Conservation (phyloP, 768 basidiomycete genomes). For the Kwoniella pini region DNA sequence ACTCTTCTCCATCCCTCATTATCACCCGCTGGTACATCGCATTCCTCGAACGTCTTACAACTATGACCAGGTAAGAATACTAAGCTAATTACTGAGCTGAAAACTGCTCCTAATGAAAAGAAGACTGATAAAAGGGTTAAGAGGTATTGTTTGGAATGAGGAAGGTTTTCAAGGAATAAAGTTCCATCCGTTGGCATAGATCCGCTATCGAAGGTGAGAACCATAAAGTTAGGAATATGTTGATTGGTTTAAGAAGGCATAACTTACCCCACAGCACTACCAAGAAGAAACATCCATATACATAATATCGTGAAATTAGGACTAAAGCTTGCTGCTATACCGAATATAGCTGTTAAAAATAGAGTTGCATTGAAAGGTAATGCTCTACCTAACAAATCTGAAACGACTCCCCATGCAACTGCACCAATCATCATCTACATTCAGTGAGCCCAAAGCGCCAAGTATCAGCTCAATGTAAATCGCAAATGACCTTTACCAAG, state of each 20-base stretch:
- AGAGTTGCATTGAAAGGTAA: conserved; percentile 90
- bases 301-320: conserved; percentile 71
- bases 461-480: too few relatives aligned
- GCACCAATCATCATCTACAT: conserved; percentile 98
- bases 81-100: conserved; percentile 77
- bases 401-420: conserved; percentile 82
- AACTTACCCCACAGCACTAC: conserved; percentile 87
- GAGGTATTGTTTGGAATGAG: conserved; percentile 84
- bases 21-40: conserved; percentile 63
- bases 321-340: conserved; percentile 73
- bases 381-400: conserved; percentile 84
- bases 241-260: not conserved
- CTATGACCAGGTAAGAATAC: conserved; percentile 69
- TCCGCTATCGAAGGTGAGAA: conserved; percentile 62
- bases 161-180: conserved; percentile 77
- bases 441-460: conserved; percentile 59
- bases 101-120: conserved; percentile 88
- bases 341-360: conserved; percentile 86
- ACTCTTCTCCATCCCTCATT: conserved; percentile 91
- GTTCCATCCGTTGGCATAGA: conserved; percentile 97
- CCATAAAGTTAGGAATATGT: not conserved
- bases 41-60: conserved; percentile 57
- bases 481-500: not conserved
- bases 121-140: conserved; percentile 91
- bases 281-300: conserved; percentile 77